Evolutionary conservation across 306 rosid species (phyloP).

Genomic region (Phaseolus lunatus): DNA sequence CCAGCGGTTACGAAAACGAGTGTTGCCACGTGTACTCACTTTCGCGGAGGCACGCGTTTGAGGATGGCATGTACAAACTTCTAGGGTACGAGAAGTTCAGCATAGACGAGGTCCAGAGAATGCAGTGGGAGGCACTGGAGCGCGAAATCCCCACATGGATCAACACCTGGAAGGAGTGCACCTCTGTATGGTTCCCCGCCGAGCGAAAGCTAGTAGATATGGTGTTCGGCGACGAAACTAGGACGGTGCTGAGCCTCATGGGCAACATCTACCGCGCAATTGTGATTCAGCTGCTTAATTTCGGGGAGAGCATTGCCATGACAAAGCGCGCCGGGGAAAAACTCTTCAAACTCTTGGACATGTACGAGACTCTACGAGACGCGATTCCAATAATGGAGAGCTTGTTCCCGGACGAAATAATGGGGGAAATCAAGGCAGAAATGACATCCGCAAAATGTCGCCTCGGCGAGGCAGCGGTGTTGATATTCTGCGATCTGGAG

Average conservation of each 20-base stretch:
- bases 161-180: constrained; percentile 52
- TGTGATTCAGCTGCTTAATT: constrained; percentile 54
- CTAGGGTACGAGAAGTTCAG: constrained; percentile 59
- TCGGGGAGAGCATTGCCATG: constrained; percentile 58
- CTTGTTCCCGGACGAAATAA: constrained; percentile 41
- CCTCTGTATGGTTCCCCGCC: constrained; percentile 42
- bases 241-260: constrained; percentile 28
- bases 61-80: constrained; percentile 46
- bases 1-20: constrained; percentile 52
- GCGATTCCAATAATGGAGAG: constrained; percentile 40
- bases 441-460: constrained; percentile 41
- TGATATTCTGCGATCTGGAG: constrained; percentile 53
- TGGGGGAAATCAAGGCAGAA: constrained; percentile 46
- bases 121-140: constrained; percentile 68
- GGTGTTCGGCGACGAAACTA: constrained; percentile 35
- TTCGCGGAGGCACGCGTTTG: constrained; percentile 52
- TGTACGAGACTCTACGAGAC: constrained; percentile 66
- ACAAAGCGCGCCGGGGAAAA: constrained; percentile 66
- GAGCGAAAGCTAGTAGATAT: constrained; percentile 49
- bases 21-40: constrained; percentile 53
- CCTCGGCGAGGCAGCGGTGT: constrained; percentile 56
- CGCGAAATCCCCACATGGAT: constrained; percentile 63
- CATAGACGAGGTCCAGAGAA: constrained; percentile 63
- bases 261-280: constrained; percentile 44
- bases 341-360: constrained; percentile 65